Base-by-base conservation (phyloP, 2,329 filamentous ascomycete genomes). In the Neofusicoccum laricinum region DNA sequence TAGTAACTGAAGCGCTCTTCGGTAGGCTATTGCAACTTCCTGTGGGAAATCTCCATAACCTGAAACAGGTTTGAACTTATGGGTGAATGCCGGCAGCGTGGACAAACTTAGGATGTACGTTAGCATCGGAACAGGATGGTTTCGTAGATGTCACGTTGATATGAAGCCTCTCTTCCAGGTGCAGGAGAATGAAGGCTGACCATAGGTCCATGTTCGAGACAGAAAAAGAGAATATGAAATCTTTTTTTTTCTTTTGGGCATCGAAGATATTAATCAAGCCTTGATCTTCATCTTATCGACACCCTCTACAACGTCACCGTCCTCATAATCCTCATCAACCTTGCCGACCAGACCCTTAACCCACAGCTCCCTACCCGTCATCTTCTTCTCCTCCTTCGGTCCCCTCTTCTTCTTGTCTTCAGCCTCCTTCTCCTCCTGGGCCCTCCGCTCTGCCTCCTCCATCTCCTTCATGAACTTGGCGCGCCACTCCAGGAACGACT, bases 401-500 rank as follows among this genome's bases (percentile, higher is more conserved):
- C 77, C 73, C 61, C 72, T 75, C 71, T 74, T 77, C 74, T 80
- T 81, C 74, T 81, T 82, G 65, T 81, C 80, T 68, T 91, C 86
- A 70, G 94, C 91, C 68, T 85, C 86, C 73, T 94, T 92, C 76
- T 91, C 90, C 71, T 83, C 82, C 68, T 88, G 85, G 69, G 79
- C 84, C 69, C 69, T 71, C 68, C 73, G 73, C 69, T 88, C 86
- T 73, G 85, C 80, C 72, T 95, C 93, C 73, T 89, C 89, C 86
- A 94, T 89, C 81, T 98, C 95, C 73, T 84, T 81, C 67, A 87
- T 75, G 74, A 98, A 99, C 10, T 77, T 85, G 43, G 89, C 88
- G 63, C 92, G 84, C 95, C 95, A 99, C 69, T 85, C 86, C 69
- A 91, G 74, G 73, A 98, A 99, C 0, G 88, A 88, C 80, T 97